phyloP scores from a whole-genome alignment of 2,329 filamentous ascomycete species.

The Kalmusia sp. region DNA sequence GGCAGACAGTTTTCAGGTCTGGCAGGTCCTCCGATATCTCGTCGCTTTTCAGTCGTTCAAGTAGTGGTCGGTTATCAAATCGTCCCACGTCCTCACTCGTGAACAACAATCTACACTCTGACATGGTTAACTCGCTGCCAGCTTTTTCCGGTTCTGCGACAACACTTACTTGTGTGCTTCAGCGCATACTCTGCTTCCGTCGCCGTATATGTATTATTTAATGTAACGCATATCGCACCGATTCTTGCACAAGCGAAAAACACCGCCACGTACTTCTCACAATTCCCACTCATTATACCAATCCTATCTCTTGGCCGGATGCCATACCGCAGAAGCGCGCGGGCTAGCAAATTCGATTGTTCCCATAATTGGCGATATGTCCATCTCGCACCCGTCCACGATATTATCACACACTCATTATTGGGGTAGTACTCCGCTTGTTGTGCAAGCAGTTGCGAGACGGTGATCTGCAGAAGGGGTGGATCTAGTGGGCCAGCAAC shows the following conservation, averaged over 20 bases:
- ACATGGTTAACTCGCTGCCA: slow-evolving; percentile 1
- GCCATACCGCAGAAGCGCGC: slow-evolving; percentile 67
- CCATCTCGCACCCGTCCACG: slow-evolving; percentile 79
- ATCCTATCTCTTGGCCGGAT: slow-evolving; percentile 73
- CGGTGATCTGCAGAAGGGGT: slow-evolving; percentile 72
- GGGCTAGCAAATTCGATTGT: slow-evolving; percentile 48
- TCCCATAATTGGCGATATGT: slow-evolving; percentile 58
- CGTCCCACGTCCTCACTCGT: slow-evolving; percentile 73
- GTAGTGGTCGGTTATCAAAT: slow-evolving; percentile 67
- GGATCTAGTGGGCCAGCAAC: slow-evolving; percentile 74
- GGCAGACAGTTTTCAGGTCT: slow-evolving; percentile 38
- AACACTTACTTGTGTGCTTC: slow-evolving; percentile 67
- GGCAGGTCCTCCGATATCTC: slow-evolving; percentile 28
- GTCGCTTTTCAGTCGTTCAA: slow-evolving; percentile 48
- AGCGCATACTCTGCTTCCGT: slow-evolving; percentile 75
- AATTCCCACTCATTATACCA: slow-evolving; percentile 74
- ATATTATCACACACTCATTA: slow-evolving; percentile 74
- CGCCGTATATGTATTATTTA: slow-evolving; percentile 83
- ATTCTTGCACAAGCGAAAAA: slow-evolving; percentile 72
- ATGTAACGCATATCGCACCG: slow-evolving; percentile 67
- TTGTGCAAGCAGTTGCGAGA: slow-evolving; percentile 75
- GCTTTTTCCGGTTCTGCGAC: neutral
- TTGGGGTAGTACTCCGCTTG: slow-evolving; percentile 71
- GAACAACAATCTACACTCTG: slow-evolving; percentile 76
- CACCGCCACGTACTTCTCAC: slow-evolving; percentile 66